Base-by-base conservation (phyloP, 2,329 filamentous ascomycete genomes). In the Penicillium sp. region DNA sequence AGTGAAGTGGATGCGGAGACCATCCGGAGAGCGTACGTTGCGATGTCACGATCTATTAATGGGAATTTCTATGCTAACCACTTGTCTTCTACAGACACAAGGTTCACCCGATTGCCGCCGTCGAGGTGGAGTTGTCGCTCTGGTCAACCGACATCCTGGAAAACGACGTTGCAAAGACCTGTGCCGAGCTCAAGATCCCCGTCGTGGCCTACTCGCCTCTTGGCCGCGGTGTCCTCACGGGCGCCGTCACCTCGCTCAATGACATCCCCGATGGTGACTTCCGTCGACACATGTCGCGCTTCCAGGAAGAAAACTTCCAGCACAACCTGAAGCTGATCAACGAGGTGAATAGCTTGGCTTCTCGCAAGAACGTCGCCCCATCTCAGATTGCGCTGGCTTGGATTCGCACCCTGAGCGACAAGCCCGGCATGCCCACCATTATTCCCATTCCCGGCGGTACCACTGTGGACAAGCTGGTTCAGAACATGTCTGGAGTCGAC, bases 121-220 rank as follows among this genome's bases (percentile, higher is more conserved):
- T 88, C 7, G 86, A 89, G 66, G 81, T 86, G 24, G 86, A 88
- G 68, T 77, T 87, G 56, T 84, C 81, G 16, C 75, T 87, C 2
- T 88, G 81, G 77, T 76, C 76, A 6, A 84, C 82, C 2, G 81
- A 86, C 27, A 82, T 86, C 47, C 71, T 87, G 5, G 71, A 81
- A 18, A 87, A 88, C 60, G 85, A 81, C 18, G 79, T 88, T 1
- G 82, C 83, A 2, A 69, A 78, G 54, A 78, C 82, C 1, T 87
- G 85, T 61, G 81, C 78, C 1, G 81, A 86, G 69, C 74, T 85
- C 1, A 75, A 77, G 31, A 87, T 88, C 53, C 84, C 85, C 0
- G 76, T 88, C 44, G 73, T 86, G 10, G 82, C 82, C 2, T 87
- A 88, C 75, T 84, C 82, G 50, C 85, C 86, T 2, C 78, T 88